Base-by-base conservation (phyloP, 768 basidiomycete species). In the Russula brevipes region DNA sequence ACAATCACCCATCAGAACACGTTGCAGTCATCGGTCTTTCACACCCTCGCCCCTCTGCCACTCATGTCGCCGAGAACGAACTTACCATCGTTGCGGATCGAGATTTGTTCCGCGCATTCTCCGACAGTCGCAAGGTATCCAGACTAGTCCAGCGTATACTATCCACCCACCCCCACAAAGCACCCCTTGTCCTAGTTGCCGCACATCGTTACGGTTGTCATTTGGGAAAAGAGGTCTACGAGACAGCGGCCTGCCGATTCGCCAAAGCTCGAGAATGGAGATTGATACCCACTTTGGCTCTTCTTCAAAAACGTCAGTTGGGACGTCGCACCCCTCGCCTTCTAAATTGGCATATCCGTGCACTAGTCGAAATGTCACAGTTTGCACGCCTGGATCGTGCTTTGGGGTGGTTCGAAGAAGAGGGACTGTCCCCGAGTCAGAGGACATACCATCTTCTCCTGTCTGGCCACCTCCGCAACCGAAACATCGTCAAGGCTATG, bases 381-480 rank as follows among this genome's bases (percentile, higher is more conserved):
- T 47, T 80, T 67, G 70, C 72, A 31, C 70, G 69, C 7, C 74
- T 91, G 31, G 73, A 77, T 61, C 71, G 69, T 45, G 76, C 81
- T 2, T 72, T 87, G 49, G 70, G 76, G 33, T 79, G 85, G 57
- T 91, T 86, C 75, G 68, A 75, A 54, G 69, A 70, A 33, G 74
- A 78, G 54, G 70, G 75, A 1, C 66, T 86, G 36, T 66, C 68
- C 11, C 87, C 87, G 17, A 81, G 77, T 51, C 79, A 82, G 45
- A 78, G 83, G 67, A 89, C 89, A 4, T 91, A 81, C 70, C 87
- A 90, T 68, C 77, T 87, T 16, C 77, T 91, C 44, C 74, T 91
- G 12, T 79, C 82, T 11, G 87, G 84, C 36, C 81, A 86, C 71
- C 76, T 92, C 60, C 85, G 82, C 69, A 91, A 91, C 71, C 77